Base-by-base conservation (phyloP, 306 rosid species). In the Ziziphus jujuba region DNA sequence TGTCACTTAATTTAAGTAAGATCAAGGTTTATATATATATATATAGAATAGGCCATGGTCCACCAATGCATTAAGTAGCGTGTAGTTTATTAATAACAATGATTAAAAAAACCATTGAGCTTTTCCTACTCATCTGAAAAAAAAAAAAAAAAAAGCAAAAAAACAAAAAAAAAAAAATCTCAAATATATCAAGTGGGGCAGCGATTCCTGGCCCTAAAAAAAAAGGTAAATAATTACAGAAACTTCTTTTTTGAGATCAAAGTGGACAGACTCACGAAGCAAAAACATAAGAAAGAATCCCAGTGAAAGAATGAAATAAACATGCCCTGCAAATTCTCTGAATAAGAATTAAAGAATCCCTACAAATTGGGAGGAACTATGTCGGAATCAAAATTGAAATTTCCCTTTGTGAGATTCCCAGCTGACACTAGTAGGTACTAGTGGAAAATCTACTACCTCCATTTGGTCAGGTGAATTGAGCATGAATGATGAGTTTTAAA, bases 341-440 rank as follows among this genome's bases (percentile, higher is more conserved):
- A 45, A 65, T 50, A 48, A 73, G 65, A 65, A 73, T 33, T 64
- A 47, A 56, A 71, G 72, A 76, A 70, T 70, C 71, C 67, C 76
- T 28, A 58, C 76, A 76, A 76, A 58, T 76, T 71, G 72, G 72
- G 65, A 48, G 23, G 20, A 5, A 51, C 57, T 49, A 21, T 44
- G 33, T 7, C 50, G 23, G 69, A 74, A 74, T 66, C 68, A 43
- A n/a, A n/a, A n/a, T n/a, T n/a, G n/a, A n/a, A n/a, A n/a, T 8
- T 66, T 68, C 67, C 67, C 49, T 35, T 24, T 15, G 43, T 59
- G 10, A 21, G 34, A 34, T 57, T 54, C 58, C 65, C 16, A 1
- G 21, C 40, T 35, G 8, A 6, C 8, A 35, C 40, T 38, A 38
- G 44, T 38, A 8, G 11, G 11, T 38, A 7, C 3, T 55, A 54